phyloP scores from a whole-genome alignment of 2,329 filamentous ascomycete species.

The Fusarium liriodendri region DNA sequence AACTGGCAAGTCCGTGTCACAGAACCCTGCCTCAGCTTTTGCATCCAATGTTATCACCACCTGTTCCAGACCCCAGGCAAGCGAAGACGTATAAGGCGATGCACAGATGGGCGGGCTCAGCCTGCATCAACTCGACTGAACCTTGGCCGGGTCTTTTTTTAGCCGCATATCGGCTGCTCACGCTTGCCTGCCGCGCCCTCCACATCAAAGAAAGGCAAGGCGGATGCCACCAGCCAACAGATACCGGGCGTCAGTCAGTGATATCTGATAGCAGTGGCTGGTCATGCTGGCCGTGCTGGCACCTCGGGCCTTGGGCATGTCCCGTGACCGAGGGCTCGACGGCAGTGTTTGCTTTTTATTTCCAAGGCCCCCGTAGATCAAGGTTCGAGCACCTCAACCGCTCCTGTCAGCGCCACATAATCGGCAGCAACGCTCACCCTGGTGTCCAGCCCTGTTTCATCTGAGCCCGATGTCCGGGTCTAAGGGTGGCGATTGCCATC shows the following conservation, averaged over 20 bases:
- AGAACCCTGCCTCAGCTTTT: not conserved
- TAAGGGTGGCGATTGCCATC: not conserved
- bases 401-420: not conserved
- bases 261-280: not conserved
- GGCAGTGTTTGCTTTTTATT: conserved; percentile 1
- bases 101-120: not conserved
- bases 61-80: not conserved
- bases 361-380: not conserved
- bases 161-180: not conserved
- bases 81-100: not conserved
- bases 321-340: not conserved
- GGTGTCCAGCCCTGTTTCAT: not conserved
- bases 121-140: not conserved
- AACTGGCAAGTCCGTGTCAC: not conserved
- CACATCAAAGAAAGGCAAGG: not conserved
- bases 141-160: conserved; percentile 5
- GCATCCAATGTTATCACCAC: not conserved
- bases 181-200: conserved; percentile 3
- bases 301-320: not conserved
- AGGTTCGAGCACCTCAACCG: not conserved
- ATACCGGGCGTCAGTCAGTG: not conserved
- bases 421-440: not conserved
- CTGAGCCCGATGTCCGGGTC: not conserved
- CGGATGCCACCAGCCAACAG: not conserved
- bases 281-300: too few relatives aligned